phyloP scores from a whole-genome alignment of 768 basidiomycete species.

The Termitomyces eurrhizus region DNA sequence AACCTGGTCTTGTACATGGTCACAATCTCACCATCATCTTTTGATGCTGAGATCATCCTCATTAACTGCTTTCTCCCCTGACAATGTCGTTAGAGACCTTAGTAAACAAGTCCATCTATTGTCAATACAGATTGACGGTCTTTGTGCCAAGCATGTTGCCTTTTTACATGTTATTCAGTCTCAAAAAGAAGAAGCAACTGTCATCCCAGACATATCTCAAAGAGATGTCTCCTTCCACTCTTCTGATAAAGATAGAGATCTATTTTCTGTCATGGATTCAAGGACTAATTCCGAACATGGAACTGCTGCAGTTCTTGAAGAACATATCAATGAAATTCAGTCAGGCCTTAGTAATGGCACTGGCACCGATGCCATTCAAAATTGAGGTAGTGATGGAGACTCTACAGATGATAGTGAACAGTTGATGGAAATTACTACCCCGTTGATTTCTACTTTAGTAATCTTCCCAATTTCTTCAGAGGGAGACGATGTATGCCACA shows the following conservation, averaged over 20 bases:
- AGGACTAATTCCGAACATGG: neutral
- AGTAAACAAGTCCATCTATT: constrained; percentile 29
- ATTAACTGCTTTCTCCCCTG: neutral
- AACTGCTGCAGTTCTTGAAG: neutral
- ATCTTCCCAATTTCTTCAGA: too few relatives aligned
- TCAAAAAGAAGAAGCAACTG: constrained; percentile 3
- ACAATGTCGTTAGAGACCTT: constrained; percentile 14
- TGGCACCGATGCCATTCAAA: neutral
- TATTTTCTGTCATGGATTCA: neutral
- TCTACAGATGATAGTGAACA: constrained; percentile 14
- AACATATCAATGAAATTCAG: neutral
- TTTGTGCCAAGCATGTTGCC: constrained; percentile 26
- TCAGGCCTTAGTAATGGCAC: neutral
- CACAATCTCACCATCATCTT: neutral
- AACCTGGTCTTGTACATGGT: neutral
- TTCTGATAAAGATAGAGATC: neutral
- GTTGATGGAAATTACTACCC: constrained; percentile 19
- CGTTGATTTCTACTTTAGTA: too few relatives aligned
- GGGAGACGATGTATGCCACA: neutral
- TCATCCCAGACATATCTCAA: neutral
- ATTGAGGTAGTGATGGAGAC: neutral
- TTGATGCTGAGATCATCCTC: neutral
- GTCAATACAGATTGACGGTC: constrained; percentile 26
- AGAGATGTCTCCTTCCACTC: neutral
- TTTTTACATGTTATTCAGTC: constrained; percentile 14